Evolutionary conservation across 1,139 yeast genomes (phyloP).

Genomic region (Saccharomycopsis phalli): DNA sequence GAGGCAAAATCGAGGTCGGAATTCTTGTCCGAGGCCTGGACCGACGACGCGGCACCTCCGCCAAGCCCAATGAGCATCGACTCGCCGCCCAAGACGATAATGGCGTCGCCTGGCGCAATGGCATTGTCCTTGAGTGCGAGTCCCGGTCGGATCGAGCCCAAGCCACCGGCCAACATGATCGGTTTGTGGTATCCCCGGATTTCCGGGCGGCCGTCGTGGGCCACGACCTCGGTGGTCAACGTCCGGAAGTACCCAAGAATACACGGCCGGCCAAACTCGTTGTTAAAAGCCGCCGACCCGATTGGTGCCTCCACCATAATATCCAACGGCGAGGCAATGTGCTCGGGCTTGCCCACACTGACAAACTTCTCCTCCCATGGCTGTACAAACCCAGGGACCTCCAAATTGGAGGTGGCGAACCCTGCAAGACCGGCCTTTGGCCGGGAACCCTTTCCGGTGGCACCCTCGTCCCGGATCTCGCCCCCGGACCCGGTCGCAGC

Average conservation of each 20-base stretch:
- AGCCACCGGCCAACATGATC: slow-evolving; percentile 98
- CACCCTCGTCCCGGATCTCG: slow-evolving; percentile 99
- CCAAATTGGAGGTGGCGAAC: slow-evolving; percentile 82
- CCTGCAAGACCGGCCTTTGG: slow-evolving; percentile 96
- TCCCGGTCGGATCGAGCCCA: slow-evolving; percentile 93
- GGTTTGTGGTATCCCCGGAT: slow-evolving; percentile 98
- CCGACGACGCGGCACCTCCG: slow-evolving; percentile 98
- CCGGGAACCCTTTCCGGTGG: slow-evolving; percentile 97
- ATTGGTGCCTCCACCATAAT: slow-evolving; percentile 97
- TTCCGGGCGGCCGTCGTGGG: slow-evolving; percentile 58
- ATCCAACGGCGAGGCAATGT: slow-evolving; percentile 86
- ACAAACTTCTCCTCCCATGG: slow-evolving; percentile 75
- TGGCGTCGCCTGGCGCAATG: slow-evolving; percentile 86
- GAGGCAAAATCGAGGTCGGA: slow-evolving; percentile 96
- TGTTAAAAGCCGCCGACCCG: slow-evolving; percentile 97
- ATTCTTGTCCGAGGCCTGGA: slow-evolving; percentile 91
- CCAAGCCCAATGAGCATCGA: slow-evolving; percentile 99
- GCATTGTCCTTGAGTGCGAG: slow-evolving; percentile 80
- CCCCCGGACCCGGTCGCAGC: slow-evolving; percentile 99
- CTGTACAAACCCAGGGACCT: slow-evolving; percentile 76
- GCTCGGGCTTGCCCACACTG: slow-evolving; percentile 77
- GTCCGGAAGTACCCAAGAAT: slow-evolving; percentile 96
- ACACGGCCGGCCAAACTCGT: slow-evolving; percentile 98
- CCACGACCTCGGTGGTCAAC: slow-evolving; percentile 64
- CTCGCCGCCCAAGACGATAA: slow-evolving; percentile 95